These are phyloP conservation scores for Scenedesmus sp. DNA, from an alignment of 163 green algal genomes.

Conservation along the genomic window DNA sequence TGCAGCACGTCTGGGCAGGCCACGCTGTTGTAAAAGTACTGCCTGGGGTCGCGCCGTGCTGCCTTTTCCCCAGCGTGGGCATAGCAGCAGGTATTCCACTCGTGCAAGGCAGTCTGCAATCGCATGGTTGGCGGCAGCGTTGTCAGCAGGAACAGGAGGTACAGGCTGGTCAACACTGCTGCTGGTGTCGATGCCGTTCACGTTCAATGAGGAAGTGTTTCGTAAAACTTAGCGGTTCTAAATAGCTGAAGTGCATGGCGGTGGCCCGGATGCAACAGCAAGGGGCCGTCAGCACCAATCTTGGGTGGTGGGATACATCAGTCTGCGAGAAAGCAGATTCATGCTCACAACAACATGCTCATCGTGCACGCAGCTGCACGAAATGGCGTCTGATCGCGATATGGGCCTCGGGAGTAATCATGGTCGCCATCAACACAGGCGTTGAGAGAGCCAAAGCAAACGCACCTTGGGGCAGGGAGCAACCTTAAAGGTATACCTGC, in stretches of 20 bases:
- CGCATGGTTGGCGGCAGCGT: background rate
- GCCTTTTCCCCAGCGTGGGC: background rate
- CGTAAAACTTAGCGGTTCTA: too few relatives aligned
- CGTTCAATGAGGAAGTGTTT: too few relatives aligned
- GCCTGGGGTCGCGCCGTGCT: background rate
- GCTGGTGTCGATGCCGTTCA: background rate
- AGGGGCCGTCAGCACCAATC: too few relatives aligned
- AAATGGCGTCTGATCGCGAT: background rate
- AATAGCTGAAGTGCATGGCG: too few relatives aligned
- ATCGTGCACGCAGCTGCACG: too few relatives aligned
- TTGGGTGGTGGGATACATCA: too few relatives aligned
- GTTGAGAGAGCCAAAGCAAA: too few relatives aligned
- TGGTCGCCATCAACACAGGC: background rate
- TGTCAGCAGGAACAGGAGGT: background rate
- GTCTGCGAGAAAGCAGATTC: too few relatives aligned
- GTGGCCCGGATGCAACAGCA: too few relatives aligned
- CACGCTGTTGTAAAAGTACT: background rate
- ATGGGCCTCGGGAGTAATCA: background rate
- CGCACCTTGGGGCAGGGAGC: background rate
- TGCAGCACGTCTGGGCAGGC: background rate
- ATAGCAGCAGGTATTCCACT: background rate
- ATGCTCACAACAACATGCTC: too few relatives aligned
- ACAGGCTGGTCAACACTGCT: background rate
- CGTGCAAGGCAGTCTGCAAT: background rate
- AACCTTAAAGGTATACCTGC: background rate